Conservation (phyloP, 108 stramenopile genomes). For the Aureococcus anophagefferens region DNA sequence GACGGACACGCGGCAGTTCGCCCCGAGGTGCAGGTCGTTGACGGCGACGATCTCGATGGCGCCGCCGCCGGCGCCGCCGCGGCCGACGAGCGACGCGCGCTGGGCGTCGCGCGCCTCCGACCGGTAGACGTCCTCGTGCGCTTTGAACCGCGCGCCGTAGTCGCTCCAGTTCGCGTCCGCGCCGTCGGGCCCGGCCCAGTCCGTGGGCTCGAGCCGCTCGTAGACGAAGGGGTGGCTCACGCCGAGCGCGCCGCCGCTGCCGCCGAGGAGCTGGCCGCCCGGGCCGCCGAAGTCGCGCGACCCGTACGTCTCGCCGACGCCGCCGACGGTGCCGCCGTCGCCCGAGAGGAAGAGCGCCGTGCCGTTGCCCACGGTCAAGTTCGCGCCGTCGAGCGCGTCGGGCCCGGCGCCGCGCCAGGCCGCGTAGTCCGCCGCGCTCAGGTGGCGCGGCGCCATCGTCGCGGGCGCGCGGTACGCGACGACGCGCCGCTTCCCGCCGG, state of each 20-base stretch:
- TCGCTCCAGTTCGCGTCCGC: no score
- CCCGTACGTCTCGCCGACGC: slow-evolving; percentile 8
- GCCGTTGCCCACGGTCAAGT: no score
- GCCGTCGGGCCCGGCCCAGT: no score
- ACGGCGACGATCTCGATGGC: slow-evolving; percentile 63
- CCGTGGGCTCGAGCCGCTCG: no score
- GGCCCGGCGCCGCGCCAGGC: no score
- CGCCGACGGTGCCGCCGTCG: neutral
- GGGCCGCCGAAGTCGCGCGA: neutral
- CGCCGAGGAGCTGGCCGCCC: slow-evolving; percentile 11
- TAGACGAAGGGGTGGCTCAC: slow-evolving; percentile 35
- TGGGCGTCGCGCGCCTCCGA: no score
- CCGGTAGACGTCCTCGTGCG: no score
- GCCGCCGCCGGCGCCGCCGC: slow-evolving; percentile 67
- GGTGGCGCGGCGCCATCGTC: no score
- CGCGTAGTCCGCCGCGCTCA: no score
- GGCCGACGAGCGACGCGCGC: slow-evolving; percentile 8
- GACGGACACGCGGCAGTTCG: slow-evolving; percentile 37
- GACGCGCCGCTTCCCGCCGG: neutral
- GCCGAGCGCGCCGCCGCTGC: slow-evolving; percentile 50
- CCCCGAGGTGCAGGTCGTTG: slow-evolving; percentile 59
- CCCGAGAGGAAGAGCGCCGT: no score
- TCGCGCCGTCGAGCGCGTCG: no score
- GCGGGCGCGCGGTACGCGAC: no score
- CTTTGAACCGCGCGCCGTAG: slow-evolving; percentile 14